Conservation (phyloP, 2,329 filamentous ascomycete species). For the Diplodia scrobiculata region DNA sequence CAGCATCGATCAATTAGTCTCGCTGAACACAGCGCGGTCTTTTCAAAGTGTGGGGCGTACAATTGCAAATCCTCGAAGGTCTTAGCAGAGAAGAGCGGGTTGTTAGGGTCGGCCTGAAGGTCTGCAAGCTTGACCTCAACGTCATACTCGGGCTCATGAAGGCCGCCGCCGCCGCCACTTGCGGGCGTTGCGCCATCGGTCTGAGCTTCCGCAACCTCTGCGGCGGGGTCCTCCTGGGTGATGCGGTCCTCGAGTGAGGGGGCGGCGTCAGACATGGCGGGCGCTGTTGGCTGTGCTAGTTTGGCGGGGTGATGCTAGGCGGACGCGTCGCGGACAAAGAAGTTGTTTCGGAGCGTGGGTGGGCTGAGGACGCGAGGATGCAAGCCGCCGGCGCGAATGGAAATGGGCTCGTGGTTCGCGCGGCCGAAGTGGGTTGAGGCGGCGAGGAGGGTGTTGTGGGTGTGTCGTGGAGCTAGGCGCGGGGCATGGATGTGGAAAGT, state of each 20-base stretch:
- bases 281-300: background rate
- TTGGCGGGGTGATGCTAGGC: slow-evolving; percentile 13
- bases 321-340: slow-evolving; percentile 8
- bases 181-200: slow-evolving; percentile 52
- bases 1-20: slow-evolving; percentile 15
- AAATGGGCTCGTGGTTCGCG: background rate
- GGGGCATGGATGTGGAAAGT: background rate
- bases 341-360: background rate
- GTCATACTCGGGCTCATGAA: slow-evolving; percentile 75
- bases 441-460: background rate
- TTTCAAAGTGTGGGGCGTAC: slow-evolving; percentile 55
- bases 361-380: background rate
- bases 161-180: slow-evolving; percentile 46
- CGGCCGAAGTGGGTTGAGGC: background rate
- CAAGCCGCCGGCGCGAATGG: background rate
- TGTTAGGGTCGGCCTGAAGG: slow-evolving; percentile 80
- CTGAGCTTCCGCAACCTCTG: slow-evolving; percentile 37
- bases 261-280: slow-evolving; percentile 28
- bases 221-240: slow-evolving; percentile 18
- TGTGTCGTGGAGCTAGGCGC: background rate
- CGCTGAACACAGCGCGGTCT: background rate
- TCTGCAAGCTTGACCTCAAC: slow-evolving; percentile 93
- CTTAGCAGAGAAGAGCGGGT: slow-evolving; percentile 81
- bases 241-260: slow-evolving; percentile 36
- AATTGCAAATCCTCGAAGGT: slow-evolving; percentile 84